Evolutionary conservation across 2,329 filamentous ascomycete species (phyloP).

Genomic region (Cryphonectria parasitica): DNA sequence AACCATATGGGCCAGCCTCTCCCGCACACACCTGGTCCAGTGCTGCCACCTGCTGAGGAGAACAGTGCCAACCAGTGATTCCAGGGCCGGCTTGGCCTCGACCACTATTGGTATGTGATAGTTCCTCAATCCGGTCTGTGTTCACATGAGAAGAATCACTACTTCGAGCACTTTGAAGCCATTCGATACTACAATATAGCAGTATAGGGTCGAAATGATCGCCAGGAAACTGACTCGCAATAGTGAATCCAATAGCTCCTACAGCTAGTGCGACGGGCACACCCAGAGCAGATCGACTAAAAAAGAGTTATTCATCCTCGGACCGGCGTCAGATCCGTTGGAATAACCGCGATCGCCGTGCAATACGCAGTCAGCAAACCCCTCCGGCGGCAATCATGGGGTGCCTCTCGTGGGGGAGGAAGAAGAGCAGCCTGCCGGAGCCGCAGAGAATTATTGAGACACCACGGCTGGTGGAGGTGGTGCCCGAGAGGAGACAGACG

Average conservation of each 20-base stretch:
- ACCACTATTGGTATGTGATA: neutral
- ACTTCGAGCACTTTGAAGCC: neutral
- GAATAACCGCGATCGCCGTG: neutral
- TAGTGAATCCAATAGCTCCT: neutral
- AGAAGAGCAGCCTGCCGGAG: conserved; percentile 12
- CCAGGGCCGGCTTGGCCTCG: neutral
- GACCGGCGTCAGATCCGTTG: neutral
- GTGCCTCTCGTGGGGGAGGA: conserved; percentile 15
- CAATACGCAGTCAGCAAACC: neutral
- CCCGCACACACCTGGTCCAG: too few relatives aligned
- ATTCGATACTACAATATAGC: neutral
- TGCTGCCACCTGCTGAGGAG: neutral
- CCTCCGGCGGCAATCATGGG: conserved; percentile 4
- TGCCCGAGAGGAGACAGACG: conserved; percentile 11
- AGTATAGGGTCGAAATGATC: neutral
- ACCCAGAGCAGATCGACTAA: neutral
- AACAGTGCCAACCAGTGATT: neutral
- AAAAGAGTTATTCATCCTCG: neutral
- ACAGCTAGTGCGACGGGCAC: neutral
- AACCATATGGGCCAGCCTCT: neutral
- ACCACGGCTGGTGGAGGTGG: conserved; percentile 12
- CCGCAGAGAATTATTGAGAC: conserved; percentile 10
- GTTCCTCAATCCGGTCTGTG: neutral
- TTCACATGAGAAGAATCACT: neutral
- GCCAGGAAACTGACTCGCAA: neutral